A percentile compares a stretch with the other conserved stretches of the same genome.
Conservation (phyloP, 2,329 filamentous ascomycete genomes). For the Grosmannia huntii region DNA sequence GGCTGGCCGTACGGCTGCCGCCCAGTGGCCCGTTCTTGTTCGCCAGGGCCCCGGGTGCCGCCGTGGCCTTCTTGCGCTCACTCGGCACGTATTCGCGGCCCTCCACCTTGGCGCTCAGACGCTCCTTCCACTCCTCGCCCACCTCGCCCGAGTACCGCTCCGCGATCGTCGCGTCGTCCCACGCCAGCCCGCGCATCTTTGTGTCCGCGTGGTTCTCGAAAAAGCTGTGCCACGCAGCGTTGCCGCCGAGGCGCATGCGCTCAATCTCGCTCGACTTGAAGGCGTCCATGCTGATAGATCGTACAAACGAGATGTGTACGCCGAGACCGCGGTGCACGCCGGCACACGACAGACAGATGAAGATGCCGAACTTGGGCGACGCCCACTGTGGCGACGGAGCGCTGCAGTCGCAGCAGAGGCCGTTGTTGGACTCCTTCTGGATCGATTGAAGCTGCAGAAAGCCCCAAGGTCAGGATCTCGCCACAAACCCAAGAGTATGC, state of each 20-base stretch:
- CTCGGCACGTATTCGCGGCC: constrained; percentile 72
- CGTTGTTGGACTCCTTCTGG: constrained; percentile 82
- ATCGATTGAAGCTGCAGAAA: constrained; percentile 66
- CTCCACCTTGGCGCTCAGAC: constrained; percentile 77
- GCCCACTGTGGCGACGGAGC: constrained; percentile 98
- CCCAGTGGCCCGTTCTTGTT: background rate
- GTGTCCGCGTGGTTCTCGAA: constrained; percentile 64
- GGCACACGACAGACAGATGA: constrained; percentile 94
- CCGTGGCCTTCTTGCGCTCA: constrained; percentile 33
- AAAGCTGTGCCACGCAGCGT: constrained; percentile 75
- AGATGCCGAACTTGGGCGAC: constrained; percentile 91
- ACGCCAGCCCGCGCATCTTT: constrained; percentile 53
- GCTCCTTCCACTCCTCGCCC: constrained; percentile 92
- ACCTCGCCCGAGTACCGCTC: constrained; percentile 83
- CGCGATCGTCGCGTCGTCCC: constrained; percentile 80
- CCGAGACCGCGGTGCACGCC: constrained; percentile 89
- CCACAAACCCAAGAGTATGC: background rate
- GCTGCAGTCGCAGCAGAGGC: constrained; percentile 85
- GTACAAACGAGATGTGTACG: constrained; percentile 96
- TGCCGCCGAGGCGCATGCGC: constrained; percentile 86
- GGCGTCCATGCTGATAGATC: constrained; percentile 95
- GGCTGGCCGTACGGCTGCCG: constrained; percentile 16
- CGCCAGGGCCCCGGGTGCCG: background rate
- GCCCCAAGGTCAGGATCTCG: background rate
- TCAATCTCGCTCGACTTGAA: constrained; percentile 90